Conservation (phyloP, 169 alveolate species). For the Miamiensis avidus region DNA sequence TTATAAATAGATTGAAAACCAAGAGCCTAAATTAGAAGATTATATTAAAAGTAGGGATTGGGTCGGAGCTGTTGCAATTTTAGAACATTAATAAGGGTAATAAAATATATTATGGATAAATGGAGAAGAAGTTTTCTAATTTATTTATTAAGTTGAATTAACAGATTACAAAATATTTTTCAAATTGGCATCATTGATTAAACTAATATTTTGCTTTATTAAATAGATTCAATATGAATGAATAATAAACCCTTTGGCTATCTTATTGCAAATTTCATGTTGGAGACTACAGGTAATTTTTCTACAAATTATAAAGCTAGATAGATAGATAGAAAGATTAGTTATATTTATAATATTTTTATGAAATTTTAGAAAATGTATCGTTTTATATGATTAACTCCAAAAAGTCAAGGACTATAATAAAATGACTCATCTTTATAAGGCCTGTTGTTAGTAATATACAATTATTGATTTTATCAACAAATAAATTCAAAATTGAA, state of each 20-base stretch:
- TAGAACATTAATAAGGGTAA: conserved; percentile 67
- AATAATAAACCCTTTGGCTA: conserved; percentile 77
- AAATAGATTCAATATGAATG: conserved; percentile 67
- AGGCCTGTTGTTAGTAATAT: conserved; percentile 69
- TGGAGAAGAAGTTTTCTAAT: neutral
- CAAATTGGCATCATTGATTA: neutral
- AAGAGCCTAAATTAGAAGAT: conserved; percentile 68
- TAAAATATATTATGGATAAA: conserved; percentile 10
- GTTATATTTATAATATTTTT: neutral
- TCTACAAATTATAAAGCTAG: neutral
- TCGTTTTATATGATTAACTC: conserved; percentile 76
- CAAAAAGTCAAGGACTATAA: conserved; percentile 72
- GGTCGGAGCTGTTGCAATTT: conserved; percentile 84
- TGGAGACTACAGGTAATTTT: conserved; percentile 82
- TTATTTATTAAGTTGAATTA: too few species aligned
- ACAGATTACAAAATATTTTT: neutral
- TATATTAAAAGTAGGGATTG: conserved; percentile 80
- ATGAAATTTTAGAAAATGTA: conserved; percentile 58
- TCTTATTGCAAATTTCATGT: conserved; percentile 87
- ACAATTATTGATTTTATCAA: neutral
- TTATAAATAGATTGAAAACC: conserved; percentile 48
- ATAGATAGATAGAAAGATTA: too few species aligned
- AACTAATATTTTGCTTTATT: too few species aligned
- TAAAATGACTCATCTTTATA: conserved; percentile 64
- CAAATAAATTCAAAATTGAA: too few species aligned